Evolutionary conservation across 2,329 filamentous ascomycete species (phyloP), one percentile per base, ranked within the genome.

Genomic region (Trichoderma guizhouense): DNA sequence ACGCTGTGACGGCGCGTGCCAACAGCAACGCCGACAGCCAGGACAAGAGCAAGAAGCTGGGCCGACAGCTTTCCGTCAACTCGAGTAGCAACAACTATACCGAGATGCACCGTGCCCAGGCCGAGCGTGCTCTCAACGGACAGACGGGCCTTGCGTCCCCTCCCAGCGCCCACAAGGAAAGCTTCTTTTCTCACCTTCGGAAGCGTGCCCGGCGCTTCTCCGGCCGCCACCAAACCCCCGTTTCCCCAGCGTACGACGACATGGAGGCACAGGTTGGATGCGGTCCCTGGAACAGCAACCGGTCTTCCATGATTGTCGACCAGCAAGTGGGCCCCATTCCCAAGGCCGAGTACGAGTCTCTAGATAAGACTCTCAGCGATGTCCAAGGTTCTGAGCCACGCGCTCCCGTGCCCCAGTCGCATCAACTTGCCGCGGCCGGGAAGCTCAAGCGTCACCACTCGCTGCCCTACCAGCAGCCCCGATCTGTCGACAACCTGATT

Each of bases 121-220:
- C 95, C 15, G 95, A 98, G 81, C 89, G 93, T 74, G 94, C 94
- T 47, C 86, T 98, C 60, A 98, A 94, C 79, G 96, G 95, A 68
- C 91, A 92, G 77, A 88, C 87, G 39, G 92, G 91, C 26, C 85
- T 95, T 28, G 90, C 88, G 18, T 96, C 94, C 7, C 93, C 94
- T 5, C 90, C 91, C 0, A 91, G 88, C 77, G 93, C 89, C 21
- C 93, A 94, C 71, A 97, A 97, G 79, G 96, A 99, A 81, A 94
- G 96, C 81, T 99, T 99, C 85, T 99, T 99, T 83, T 98, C 96
- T 0, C 96, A 99, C 80, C 87, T 99, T 8, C 90, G 96, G 71
- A 99, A 99, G 83, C 91, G 95, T 66, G 96, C 97, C 32, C 90
- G 96, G 76, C 89, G 96, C 76, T 91, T 99, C 73, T 99, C 96